phyloP scores from a whole-genome alignment of 2,329 filamentous ascomycete species.

The Elsinoe arachidis region DNA sequence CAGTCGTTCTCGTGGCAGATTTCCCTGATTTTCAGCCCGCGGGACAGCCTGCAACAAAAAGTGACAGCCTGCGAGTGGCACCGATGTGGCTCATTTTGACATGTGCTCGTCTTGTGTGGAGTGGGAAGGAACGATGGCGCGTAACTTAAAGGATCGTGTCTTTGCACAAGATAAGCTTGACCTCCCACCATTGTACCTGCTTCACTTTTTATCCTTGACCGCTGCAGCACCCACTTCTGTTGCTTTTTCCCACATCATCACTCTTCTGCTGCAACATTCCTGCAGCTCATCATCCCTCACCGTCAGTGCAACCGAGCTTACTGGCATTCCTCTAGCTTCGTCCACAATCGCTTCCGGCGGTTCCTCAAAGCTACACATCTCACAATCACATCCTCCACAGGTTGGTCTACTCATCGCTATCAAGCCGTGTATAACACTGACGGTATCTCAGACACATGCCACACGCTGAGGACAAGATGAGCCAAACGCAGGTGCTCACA shows the following conservation, averaged over 20 bases:
- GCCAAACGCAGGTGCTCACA: slow-evolving; percentile 38
- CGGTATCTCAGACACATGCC: slow-evolving; percentile 32
- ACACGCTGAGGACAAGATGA: slow-evolving; percentile 34
- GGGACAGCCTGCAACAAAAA: neutral
- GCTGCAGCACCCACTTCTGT: slow-evolving; percentile 10
- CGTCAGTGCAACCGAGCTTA: neutral
- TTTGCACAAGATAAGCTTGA: neutral
- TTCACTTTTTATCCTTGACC: slow-evolving; percentile 2
- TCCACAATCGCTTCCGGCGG: neutral
- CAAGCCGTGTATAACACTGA: neutral
- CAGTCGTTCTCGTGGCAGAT: neutral
- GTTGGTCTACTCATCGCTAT: neutral
- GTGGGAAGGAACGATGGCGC: slow-evolving; percentile 5
- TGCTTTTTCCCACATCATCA: slow-evolving; percentile 10
- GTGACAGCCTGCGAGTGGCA: neutral
- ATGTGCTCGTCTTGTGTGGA: slow-evolving; percentile 1
- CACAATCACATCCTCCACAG: neutral
- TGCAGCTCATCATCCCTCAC: slow-evolving; percentile 1
- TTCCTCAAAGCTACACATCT: neutral
- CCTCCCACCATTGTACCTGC: neutral
- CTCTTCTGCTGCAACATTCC: neutral
- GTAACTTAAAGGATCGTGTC: neutral
- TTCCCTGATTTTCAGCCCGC: neutral
- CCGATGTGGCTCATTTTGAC: neutral
- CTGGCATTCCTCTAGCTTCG: neutral